A percentile compares a stretch with the other conserved stretches of the same genome.
Conservation (phyloP, 2,329 filamentous ascomycete species). For the Cercospora nicotianae region DNA sequence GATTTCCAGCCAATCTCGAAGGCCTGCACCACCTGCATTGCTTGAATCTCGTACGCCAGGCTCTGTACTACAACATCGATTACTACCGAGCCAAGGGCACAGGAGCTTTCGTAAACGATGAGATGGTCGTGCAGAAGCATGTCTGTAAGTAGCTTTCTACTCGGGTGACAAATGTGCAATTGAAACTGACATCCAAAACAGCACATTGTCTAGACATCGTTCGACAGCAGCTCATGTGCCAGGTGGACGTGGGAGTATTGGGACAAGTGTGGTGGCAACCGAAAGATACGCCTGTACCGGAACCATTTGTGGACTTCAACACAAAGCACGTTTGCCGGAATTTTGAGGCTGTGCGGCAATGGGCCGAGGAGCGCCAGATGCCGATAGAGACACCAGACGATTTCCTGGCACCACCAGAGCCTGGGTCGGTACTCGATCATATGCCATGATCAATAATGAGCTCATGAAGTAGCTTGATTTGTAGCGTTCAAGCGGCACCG, state of each 20-base stretch:
- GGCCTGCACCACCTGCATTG: constrained; percentile 61
- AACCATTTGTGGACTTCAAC: constrained; percentile 63
- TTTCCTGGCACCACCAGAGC: constrained; percentile 20
- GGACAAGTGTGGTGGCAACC: constrained; percentile 62
- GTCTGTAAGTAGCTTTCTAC: constrained; percentile 50
- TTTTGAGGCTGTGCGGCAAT: constrained; percentile 55
- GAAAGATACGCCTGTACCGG: constrained; percentile 38
- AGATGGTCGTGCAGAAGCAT: constrained; percentile 56
- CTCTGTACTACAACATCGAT: constrained; percentile 61
- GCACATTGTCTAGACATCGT: constrained; percentile 63
- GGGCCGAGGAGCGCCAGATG: constrained; percentile 57
- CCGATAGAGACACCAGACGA: constrained; percentile 40
- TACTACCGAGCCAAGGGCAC: constrained; percentile 55
- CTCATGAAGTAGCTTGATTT: neutral
- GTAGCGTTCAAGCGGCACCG: neutral
- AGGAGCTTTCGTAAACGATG: constrained; percentile 59
- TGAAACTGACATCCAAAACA: constrained; percentile 26
- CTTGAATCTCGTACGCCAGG: constrained; percentile 60
- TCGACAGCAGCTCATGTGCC: constrained; percentile 66
- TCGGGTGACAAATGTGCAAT: neutral
- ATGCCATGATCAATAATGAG: constrained; percentile 14
- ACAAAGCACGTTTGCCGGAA: constrained; percentile 61
- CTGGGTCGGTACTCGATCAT: constrained; percentile 19
- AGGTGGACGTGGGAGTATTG: constrained; percentile 59
- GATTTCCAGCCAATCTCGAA: constrained; percentile 60